phyloP scores from a whole-genome alignment of 257 asterid species.

The Capsicum chinense region DNA sequence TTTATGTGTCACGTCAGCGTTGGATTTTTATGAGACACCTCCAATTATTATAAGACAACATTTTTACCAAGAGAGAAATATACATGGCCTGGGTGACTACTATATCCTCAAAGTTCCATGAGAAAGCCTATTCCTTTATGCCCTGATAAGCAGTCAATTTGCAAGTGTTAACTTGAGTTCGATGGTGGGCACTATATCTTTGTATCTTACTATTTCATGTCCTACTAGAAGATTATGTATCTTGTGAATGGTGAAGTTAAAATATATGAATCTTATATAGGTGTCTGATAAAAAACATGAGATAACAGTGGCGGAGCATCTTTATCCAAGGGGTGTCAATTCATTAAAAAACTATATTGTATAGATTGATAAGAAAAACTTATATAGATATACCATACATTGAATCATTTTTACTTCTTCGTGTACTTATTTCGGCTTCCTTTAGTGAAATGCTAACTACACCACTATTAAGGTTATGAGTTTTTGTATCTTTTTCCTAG shows the following conservation, averaged over 20 bases:
- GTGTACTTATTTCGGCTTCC: background rate
- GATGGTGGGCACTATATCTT: slow-evolving; percentile 41
- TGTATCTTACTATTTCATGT: slow-evolving; percentile 21
- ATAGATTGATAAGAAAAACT: background rate
- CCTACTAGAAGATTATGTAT: background rate
- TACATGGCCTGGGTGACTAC: slow-evolving; percentile 60
- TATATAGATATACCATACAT: background rate
- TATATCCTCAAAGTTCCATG: slow-evolving; percentile 43
- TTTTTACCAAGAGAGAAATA: slow-evolving; percentile 43
- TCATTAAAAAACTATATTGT: background rate
- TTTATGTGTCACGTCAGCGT: too few relatives aligned
- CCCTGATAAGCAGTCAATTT: slow-evolving; percentile 38
- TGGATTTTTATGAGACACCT: too few relatives aligned
- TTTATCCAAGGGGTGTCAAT: background rate
- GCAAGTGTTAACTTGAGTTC: slow-evolving; percentile 41
- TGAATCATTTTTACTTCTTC: background rate
- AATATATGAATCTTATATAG: slow-evolving; percentile 13
- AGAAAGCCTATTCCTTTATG: slow-evolving; percentile 67
- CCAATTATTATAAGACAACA: slow-evolving; percentile 35
- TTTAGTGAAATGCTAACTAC: background rate
- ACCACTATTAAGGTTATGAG: too few relatives aligned
- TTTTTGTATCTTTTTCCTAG: too few relatives aligned
- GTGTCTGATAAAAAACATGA: background rate
- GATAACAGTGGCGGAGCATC: background rate
- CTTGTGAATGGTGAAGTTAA: background rate